Evolutionary conservation across 805 yeast species (phyloP).

Genomic region (Kluyveromyces siamensis): DNA sequence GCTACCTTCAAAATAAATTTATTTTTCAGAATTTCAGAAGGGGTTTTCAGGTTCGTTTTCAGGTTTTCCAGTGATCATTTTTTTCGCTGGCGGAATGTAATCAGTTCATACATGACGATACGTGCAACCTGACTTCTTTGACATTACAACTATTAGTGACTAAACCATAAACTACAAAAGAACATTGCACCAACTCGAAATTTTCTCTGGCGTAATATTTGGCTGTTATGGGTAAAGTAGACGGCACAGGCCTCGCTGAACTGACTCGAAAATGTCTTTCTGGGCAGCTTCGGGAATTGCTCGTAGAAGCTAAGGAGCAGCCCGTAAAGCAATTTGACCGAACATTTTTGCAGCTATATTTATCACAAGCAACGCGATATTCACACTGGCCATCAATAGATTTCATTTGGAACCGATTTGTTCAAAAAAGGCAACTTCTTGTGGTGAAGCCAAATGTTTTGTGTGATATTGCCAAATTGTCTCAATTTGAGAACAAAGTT

Average conservation of each 20-base stretch:
- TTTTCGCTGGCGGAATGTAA: too few relatives aligned
- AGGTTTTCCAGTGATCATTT: background rate
- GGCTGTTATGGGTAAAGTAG: slow-evolving; percentile 1
- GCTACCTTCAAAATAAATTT: background rate
- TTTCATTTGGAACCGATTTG: slow-evolving; percentile 23
- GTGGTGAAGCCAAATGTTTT: slow-evolving; percentile 15
- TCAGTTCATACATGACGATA: too few relatives aligned
- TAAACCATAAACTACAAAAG: too few relatives aligned
- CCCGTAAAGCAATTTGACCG: slow-evolving; percentile 18
- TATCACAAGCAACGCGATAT: slow-evolving; percentile 19
- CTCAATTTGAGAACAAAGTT: slow-evolving; percentile 15
- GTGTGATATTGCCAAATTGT: slow-evolving; percentile 20
- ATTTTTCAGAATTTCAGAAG: background rate
- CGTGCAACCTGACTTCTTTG: too few relatives aligned
- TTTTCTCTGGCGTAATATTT: background rate
- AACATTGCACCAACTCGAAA: too few relatives aligned
- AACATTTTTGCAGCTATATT: slow-evolving; percentile 14
- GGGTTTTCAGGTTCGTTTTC: too few relatives aligned
- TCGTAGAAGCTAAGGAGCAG: slow-evolving; percentile 7
- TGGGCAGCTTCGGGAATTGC: slow-evolving; percentile 15
- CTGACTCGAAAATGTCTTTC: slow-evolving; percentile 19
- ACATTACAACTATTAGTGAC: too few relatives aligned
- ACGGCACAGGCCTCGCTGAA: slow-evolving; percentile 8
- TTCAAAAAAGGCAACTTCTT: slow-evolving; percentile 12
- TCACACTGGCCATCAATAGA: slow-evolving; percentile 20